These are phyloP conservation scores for Geotrichum macrosporum DNA, from an alignment of 1,139 yeast genomes.

Conservation along the genomic window DNA sequence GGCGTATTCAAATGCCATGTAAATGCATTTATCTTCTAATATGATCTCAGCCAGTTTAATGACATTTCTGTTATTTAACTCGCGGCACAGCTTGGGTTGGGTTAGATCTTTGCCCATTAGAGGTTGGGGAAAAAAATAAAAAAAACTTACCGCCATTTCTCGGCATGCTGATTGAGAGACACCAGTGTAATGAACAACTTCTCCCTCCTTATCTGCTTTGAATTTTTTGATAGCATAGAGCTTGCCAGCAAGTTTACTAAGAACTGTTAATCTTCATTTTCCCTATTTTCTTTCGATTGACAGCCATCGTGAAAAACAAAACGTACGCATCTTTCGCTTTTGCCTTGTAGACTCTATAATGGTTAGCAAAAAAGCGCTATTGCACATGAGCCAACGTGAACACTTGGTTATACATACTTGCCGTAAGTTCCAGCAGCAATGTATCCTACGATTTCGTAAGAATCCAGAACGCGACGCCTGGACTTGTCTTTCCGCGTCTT, in stretches of 20 bases:
- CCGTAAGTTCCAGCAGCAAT: conserved; percentile 99
- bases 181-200: conserved; percentile 84
- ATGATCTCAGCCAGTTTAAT: conserved; percentile 78
- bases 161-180: conserved; percentile 94
- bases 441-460: conserved; percentile 85
- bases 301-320: neutral
- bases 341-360: conserved; percentile 78
- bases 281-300: no score
- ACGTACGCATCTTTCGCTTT: conserved; percentile 38
- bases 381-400: neutral
- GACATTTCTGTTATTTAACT: conserved; percentile 72
- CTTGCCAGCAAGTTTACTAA: no score
- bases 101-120: neutral
- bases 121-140: neutral
- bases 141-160: conserved; percentile 62
- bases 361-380: conserved; percentile 29
- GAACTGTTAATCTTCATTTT: no score
- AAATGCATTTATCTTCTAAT: conserved; percentile 85
- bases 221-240: conserved; percentile 84
- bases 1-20: conserved; percentile 92
- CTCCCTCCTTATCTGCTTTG: conserved; percentile 92
- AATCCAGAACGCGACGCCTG: conserved; percentile 68
- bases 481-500: conserved; percentile 59
- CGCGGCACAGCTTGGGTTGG: conserved; percentile 58
- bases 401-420: conserved; percentile 21